phyloP scores from a whole-genome alignment of 768 basidiomycete species.

The Chlorophyllum brunneum region DNA sequence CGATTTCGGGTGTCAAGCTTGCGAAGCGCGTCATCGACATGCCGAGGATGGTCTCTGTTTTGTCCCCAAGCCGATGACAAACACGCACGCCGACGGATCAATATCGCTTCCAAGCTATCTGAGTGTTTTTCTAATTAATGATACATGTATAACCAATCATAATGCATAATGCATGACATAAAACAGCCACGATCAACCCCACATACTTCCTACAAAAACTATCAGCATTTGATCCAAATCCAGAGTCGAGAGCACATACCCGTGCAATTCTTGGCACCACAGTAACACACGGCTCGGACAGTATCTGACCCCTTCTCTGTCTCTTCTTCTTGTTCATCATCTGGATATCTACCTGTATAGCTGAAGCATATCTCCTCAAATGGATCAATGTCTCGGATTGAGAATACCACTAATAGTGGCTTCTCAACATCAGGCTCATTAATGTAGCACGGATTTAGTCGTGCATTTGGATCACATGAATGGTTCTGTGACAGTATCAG shows the following conservation, averaged over 20 bases:
- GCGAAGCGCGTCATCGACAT: not conserved
- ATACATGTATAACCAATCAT: too few species aligned
- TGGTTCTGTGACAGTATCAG: slow-evolving; percentile 59
- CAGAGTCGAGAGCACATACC: not conserved
- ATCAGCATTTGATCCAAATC: not conserved
- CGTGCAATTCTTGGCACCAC: slow-evolving; percentile 12
- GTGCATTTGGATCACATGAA: slow-evolving; percentile 85
- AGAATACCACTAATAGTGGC: slow-evolving; percentile 66
- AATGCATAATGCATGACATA: not conserved
- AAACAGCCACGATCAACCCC: not conserved
- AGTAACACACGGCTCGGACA: slow-evolving; percentile 22
- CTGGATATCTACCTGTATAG: slow-evolving; percentile 50
- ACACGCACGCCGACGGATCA: not conserved
- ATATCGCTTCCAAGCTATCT: too few species aligned
- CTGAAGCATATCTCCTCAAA: slow-evolving; percentile 77
- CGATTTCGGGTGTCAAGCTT: not conserved
- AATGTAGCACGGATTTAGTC: slow-evolving; percentile 69
- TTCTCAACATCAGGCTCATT: slow-evolving; percentile 72
- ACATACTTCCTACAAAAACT: not conserved
- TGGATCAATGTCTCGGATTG: slow-evolving; percentile 55
- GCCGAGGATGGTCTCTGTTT: slow-evolving; percentile 5
- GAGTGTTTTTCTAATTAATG: too few species aligned
- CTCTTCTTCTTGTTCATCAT: slow-evolving; percentile 27
- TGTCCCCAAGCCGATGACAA: not conserved
- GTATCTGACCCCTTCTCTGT: slow-evolving; percentile 28